These are phyloP conservation scores for Xanthoconium separans DNA, from an alignment of 1,284 basidiomycete genomes.

Conservation along the genomic window DNA sequence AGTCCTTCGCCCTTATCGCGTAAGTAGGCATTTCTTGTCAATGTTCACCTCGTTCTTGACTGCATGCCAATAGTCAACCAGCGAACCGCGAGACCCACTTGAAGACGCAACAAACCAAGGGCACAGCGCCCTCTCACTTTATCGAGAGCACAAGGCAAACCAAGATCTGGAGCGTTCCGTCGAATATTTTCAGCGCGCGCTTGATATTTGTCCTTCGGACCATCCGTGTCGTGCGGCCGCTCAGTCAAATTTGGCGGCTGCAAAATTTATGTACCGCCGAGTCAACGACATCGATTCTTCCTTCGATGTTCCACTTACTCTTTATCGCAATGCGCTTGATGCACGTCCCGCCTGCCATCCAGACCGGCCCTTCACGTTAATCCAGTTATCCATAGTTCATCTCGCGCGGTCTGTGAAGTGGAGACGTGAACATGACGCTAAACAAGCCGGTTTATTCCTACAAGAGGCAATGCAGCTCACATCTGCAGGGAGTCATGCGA, in stretches of 20 bases:
- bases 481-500: not conserved
- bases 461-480: not conserved
- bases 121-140: not conserved
- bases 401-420: slow-evolving; percentile 4
- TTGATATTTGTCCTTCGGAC: not conserved
- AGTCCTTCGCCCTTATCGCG: not conserved
- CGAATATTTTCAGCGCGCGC: not conserved
- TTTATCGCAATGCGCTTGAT: not conserved
- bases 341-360: not conserved
- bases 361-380: slow-evolving; percentile 8
- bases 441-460: not conserved
- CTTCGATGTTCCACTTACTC: not conserved
- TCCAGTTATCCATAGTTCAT: slow-evolving; percentile 4
- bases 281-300: not conserved
- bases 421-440: not conserved
- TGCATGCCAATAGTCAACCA: not conserved
- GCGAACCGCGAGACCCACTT: not conserved
- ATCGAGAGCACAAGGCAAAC: not conserved
- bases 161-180: not conserved
- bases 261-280: not conserved
- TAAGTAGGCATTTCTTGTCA: not conserved
- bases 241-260: not conserved
- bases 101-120: not conserved
- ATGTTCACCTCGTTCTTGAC: not conserved
- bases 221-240: not conserved